These are phyloP conservation scores for Geotrichum klebahnii DNA, from an alignment of 1,139 yeast species.

Conservation along the genomic window DNA sequence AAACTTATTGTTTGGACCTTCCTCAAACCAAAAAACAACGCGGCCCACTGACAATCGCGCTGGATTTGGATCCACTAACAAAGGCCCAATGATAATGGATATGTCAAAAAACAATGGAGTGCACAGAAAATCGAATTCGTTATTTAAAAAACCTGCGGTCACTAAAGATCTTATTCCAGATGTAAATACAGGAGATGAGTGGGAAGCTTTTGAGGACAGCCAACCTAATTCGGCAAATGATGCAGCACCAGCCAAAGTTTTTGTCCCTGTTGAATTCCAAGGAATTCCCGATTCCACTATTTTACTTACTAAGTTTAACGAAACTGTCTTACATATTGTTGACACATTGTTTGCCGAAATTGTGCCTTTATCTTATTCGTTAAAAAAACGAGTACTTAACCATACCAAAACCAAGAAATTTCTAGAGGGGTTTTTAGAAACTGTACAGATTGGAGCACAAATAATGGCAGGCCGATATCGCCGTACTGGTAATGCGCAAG, in stretches of 20 bases:
- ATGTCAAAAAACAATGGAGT: not conserved
- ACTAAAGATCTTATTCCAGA: not conserved
- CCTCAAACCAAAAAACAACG: too few relatives aligned
- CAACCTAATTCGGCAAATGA: not conserved
- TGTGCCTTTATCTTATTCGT: slow-evolving; percentile 28
- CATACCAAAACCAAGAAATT: slow-evolving; percentile 28
- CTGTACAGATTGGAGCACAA: slow-evolving; percentile 26
- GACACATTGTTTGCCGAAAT: slow-evolving; percentile 27
- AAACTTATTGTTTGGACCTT: not conserved
- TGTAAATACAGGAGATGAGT: slow-evolving; percentile 12
- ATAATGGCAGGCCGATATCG: slow-evolving; percentile 33
- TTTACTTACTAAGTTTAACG: slow-evolving; percentile 24
- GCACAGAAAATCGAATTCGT: not conserved
- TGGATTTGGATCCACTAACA: not conserved
- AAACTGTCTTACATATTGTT: slow-evolving; percentile 25
- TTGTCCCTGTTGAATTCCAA: slow-evolving; percentile 6
- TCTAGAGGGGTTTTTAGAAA: slow-evolving; percentile 27
- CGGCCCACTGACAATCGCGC: too few relatives aligned
- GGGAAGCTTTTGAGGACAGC: slow-evolving; percentile 13
- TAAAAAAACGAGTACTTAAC: slow-evolving; percentile 30
- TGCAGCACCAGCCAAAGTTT: not conserved
- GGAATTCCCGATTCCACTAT: slow-evolving; percentile 24
- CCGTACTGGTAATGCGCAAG: slow-evolving; percentile 23
- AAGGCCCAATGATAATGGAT: not conserved
- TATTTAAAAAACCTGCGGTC: slow-evolving; percentile 1